Evolutionary conservation across 2,329 filamentous ascomycete species (phyloP).

Genomic region (Didymella pomorum): DNA sequence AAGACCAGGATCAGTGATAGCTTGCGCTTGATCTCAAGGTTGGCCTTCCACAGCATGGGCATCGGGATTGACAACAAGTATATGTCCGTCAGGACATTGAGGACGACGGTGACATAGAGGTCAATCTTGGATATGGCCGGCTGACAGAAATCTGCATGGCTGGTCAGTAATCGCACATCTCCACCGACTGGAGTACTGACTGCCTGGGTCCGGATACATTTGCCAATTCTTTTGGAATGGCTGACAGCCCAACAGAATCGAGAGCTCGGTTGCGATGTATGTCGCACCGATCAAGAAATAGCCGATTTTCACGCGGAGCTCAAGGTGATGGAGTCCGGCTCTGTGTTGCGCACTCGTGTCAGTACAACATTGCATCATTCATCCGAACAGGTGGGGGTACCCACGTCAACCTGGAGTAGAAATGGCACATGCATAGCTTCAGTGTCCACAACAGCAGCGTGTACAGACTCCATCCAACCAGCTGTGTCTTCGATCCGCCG

Average conservation of each 20-base stretch:
- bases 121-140: constrained; percentile 21
- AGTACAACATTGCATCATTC: constrained; percentile 5
- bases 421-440: constrained; percentile 64
- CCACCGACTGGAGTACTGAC: constrained; percentile 45
- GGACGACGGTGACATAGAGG: constrained; percentile 41
- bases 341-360: constrained; percentile 7
- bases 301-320: constrained; percentile 55
- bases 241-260: constrained; percentile 62
- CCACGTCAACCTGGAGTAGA: constrained; percentile 60
- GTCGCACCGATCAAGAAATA: constrained; percentile 60
- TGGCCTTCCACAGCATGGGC: constrained; percentile 63
- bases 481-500: constrained; percentile 62
- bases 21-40: constrained; percentile 60
- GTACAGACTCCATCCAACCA: constrained; percentile 64
- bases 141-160: constrained; percentile 23
- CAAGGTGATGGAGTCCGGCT: constrained; percentile 21
- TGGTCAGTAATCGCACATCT: neutral
- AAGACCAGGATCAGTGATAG: constrained; percentile 63
- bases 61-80: constrained; percentile 68
- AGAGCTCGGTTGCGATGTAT: constrained; percentile 60
- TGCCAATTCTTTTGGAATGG: constrained; percentile 66
- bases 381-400: neutral
- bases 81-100: constrained; percentile 65
- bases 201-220: constrained; percentile 65
- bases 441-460: constrained; percentile 61